Base-by-base conservation (phyloP, 306 rosid genomes). In the Medicago truncatula region DNA sequence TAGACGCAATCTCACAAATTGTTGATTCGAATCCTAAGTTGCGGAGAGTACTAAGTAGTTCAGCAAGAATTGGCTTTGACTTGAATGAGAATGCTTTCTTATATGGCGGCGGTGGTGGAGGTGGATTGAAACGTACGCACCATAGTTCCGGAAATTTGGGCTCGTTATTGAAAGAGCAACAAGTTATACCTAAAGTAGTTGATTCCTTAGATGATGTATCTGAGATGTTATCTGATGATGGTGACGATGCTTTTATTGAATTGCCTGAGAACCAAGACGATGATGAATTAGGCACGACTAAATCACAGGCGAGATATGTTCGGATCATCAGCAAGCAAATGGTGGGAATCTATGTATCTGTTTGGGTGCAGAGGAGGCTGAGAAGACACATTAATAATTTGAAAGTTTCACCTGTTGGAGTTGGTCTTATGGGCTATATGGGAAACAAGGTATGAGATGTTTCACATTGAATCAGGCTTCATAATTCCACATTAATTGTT, bases 341-440 rank as follows among this genome's bases (percentile, higher is more conserved):
- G 99, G 97, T 95, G 28, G 99, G 99, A 76, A 90, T 95, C 43
- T 92, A 90, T 56, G 90, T 95, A 49, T 95, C 99, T 38, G 18
- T 92, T 80, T 95, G 99, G 99, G 97, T 95, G 73, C 93, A 88
- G 36, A 92, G 87, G 83, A 92, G 86, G 81, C 77, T 95, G 88
- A 87, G 99, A 77, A 90, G 99, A 59, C 99, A 86, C 70, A 58
- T 95, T 2, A 95, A 95, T 74, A 90, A 90, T 82, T 69, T 95
- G 91, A 83, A 82, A 77, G 99, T 95, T 78, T 92, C 93, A 15
- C 92, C 93, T 1, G 99, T 95, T 83, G 99, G 99, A 52, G 88
- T 90, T 85, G 99, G 99, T 73, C 87, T 92, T 36, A 92, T 95
- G 99, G 99, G 99, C 20, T 95, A 90, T 92, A 87, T 95, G 93